Conservation (phyloP, 1,139 yeast genomes). For the Kurtzmaniella natalensis region DNA sequence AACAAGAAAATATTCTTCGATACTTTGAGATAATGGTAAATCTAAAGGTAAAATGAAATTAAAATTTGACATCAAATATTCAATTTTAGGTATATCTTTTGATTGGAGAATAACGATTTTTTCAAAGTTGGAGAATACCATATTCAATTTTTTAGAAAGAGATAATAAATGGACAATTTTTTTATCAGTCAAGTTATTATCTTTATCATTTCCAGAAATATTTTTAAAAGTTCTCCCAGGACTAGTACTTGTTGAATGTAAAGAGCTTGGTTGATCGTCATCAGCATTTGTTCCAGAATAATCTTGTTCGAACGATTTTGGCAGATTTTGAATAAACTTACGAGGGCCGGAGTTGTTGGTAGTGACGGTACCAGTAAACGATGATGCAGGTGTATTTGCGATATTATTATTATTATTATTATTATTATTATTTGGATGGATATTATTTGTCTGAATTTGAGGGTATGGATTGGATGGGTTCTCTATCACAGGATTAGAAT, state of each 20-base stretch:
- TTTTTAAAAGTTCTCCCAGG: not conserved
- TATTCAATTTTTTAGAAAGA: conserved; percentile 6
- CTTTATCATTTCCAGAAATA: conserved; percentile 1
- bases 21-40: conserved; percentile 1
- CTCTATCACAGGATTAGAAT: not conserved
- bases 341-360: too few species aligned
- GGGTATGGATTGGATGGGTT: too few species aligned
- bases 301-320: not conserved
- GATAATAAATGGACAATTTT: conserved; percentile 6
- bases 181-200: conserved; percentile 3
- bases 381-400: too few species aligned
- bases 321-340: not conserved
- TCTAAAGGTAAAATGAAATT: conserved; percentile 3
- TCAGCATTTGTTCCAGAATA: not conserved
- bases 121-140: conserved; percentile 7
- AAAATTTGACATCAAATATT: conserved; percentile 5
- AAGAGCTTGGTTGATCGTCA: not conserved
- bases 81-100: conserved; percentile 3
- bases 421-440: not conserved
- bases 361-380: too few species aligned
- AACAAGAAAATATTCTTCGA: conserved; percentile 7
- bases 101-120: conserved; percentile 7
- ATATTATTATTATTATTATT: not conserved
- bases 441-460: not conserved
- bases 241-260: too few species aligned